phyloP scores from a whole-genome alignment of 2,329 filamentous ascomycete genomes.

The Metarhizium album region DNA sequence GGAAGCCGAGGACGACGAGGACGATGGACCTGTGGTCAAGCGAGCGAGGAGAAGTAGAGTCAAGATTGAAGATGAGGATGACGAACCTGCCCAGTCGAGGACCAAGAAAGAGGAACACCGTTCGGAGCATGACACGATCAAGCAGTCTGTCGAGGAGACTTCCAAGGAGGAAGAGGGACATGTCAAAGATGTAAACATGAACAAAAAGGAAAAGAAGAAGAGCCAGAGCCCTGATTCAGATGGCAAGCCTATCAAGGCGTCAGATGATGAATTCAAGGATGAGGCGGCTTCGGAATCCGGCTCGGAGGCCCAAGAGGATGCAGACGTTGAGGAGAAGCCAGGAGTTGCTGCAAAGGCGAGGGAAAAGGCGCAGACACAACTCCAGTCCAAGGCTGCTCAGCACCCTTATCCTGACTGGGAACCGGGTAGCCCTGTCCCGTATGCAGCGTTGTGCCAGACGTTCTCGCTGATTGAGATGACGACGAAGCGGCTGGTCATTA shows the following conservation, averaged over 20 bases:
- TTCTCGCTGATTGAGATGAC: slow-evolving; percentile 95
- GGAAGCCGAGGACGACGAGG: slow-evolving; percentile 31
- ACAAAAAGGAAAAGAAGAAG: slow-evolving; percentile 10
- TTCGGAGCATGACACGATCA: slow-evolving; percentile 1
- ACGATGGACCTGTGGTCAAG: slow-evolving; percentile 52
- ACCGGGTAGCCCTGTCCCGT: slow-evolving; percentile 77
- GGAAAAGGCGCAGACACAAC: slow-evolving; percentile 67
- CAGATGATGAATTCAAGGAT: slow-evolving; percentile 19
- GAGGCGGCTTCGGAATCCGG: slow-evolving; percentile 19
- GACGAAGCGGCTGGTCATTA: slow-evolving; percentile 79
- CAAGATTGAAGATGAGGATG: slow-evolving; percentile 41
- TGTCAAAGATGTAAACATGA: not conserved
- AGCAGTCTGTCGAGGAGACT: not conserved
- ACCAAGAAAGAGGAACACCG: slow-evolving; percentile 16
- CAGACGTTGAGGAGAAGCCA: slow-evolving; percentile 52
- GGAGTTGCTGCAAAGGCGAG: slow-evolving; percentile 63
- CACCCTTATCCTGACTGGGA: slow-evolving; percentile 96
- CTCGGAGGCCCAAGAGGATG: slow-evolving; percentile 35
- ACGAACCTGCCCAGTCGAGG: slow-evolving; percentile 27
- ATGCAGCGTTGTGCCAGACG: slow-evolving; percentile 85
- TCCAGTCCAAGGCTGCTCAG: slow-evolving; percentile 51
- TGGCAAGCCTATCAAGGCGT: slow-evolving; percentile 17
- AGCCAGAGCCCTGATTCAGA: not conserved
- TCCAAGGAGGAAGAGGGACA: slow-evolving; percentile 9
- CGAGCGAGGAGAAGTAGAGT: slow-evolving; percentile 36